Evolutionary conservation across 441 rosid genomes (phyloP), one percentile per base, ranked within the genome.

Genomic region (Populus hybrid): DNA sequence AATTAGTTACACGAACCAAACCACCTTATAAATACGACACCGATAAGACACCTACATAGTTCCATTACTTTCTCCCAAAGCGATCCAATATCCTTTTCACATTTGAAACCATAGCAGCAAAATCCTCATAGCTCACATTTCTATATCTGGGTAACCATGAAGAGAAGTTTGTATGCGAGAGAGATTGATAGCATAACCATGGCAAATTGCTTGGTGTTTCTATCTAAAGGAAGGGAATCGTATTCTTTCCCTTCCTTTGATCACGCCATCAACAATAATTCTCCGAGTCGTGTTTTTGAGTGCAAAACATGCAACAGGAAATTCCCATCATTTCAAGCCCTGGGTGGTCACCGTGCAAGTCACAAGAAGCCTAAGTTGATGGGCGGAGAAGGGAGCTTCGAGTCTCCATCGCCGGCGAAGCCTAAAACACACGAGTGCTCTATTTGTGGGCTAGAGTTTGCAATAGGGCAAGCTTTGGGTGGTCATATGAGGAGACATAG

Each of bases 271-370:
- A 76, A 26, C 36, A 18, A 26, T 30, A 42, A n/a, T 19, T 36
- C 75, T 1, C 57, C 85, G 2, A 68, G 32, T 73, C 86, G 87
- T 28, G 93, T 92, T 18, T 92, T 92, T 73, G 95, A 93, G 90
- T 95, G 99, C 85, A 93, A 93, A 77, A 89, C 98, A 7, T 95
- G 99, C 75, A 88, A 86, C 84, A 83, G 97, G 28, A 87, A 87
- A 24, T 95, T 95, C 75, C 85, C 93, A 2, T 95, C 99, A 5
- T 95, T 95, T 72, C 99, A 95, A 82, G 98, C 99, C 5, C 81
- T 95, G 0, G 99, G 99, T 1, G 99, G 99, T 7, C 99, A 95
- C 84, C 87, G 96, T 18, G 98, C 99, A 0, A 95, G 99, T 80
- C 99, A 95, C 88, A 95, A 92, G 84, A 92, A 90, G 83, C 92